These are phyloP conservation scores for Peziza echinospora DNA, from an alignment of 495 filamentous ascomycete genomes.

Conservation along the genomic window DNA sequence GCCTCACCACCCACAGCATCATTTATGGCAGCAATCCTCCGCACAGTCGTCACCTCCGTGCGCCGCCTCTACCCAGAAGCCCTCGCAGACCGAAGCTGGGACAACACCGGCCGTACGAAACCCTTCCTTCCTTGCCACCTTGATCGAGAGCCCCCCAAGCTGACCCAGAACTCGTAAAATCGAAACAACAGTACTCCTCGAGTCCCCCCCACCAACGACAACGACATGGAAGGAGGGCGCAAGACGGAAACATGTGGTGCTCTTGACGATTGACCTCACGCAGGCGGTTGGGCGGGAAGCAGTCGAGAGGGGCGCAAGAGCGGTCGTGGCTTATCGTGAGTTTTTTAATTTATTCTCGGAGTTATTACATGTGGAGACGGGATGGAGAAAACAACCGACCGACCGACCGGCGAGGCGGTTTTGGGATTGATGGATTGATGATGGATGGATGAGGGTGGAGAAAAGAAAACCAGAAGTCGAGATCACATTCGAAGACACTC, in stretches of 20 bases:
- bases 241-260: conserved; percentile 53
- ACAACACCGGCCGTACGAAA: conserved; percentile 78
- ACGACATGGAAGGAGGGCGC: no score
- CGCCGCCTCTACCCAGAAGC: conserved; percentile 49
- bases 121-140: no score
- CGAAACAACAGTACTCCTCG: not conserved
- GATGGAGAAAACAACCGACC: no score
- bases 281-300: conserved; percentile 79
- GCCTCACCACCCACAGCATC: no score
- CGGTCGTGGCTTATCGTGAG: conserved; percentile 77
- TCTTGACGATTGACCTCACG: conserved; percentile 84
- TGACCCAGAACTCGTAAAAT: conserved; percentile 3
- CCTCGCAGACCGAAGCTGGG: conserved; percentile 74
- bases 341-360: no score
- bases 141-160: no score
- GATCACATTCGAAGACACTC: no score
- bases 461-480: no score
- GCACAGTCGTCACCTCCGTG: not conserved
- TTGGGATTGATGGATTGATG: no score
- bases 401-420: no score
- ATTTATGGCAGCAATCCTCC: not conserved
- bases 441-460: no score
- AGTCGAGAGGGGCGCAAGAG: conserved; percentile 47
- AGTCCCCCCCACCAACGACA: conserved; percentile 11
- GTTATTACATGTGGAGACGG: no score